Evolutionary conservation across 805 yeast species (phyloP).

Genomic region (Wickerhamiella bombiphila): DNA sequence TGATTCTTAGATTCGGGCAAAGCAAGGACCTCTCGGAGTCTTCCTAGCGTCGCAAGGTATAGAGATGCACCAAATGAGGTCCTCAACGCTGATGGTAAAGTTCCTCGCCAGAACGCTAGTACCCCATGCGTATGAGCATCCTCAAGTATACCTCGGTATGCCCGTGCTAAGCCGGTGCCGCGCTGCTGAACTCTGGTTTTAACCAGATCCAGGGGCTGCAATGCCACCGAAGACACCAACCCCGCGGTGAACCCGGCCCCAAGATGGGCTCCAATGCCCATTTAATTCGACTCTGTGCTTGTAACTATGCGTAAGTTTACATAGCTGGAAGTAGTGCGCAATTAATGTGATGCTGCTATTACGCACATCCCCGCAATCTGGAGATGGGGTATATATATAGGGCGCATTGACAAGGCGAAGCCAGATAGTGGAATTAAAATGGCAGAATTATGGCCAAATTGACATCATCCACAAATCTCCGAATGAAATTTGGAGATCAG

Average conservation of each 20-base stretch:
- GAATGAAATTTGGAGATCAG: too few species aligned
- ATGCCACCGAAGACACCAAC: conserved; percentile 55
- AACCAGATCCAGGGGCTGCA: conserved; percentile 81
- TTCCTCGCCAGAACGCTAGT: conserved; percentile 76
- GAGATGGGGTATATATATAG: too few species aligned
- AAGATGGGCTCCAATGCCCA: conserved; percentile 31
- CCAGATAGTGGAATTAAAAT: too few species aligned
- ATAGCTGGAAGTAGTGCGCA: too few species aligned
- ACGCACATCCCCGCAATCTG: too few species aligned
- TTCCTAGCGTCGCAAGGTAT: conserved; percentile 60
- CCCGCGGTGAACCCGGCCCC: conserved; percentile 80
- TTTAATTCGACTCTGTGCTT: too few species aligned
- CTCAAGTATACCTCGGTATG: background rate
- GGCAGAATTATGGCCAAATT: too few species aligned
- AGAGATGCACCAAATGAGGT: conserved; percentile 85
- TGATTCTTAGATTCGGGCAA: conserved; percentile 12
- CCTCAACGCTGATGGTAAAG: conserved; percentile 76
- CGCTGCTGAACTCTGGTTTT: conserved; percentile 75
- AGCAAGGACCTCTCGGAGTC: conserved; percentile 40
- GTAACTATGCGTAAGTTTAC: too few species aligned
- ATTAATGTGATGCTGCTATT: too few species aligned
- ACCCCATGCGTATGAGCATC: conserved; percentile 14
- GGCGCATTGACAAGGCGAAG: too few species aligned
- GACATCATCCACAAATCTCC: too few species aligned
- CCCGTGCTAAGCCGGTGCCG: conserved; percentile 14